A percentile compares a stretch with the other conserved stretches of the same genome.
Conservation (phyloP, 2,329 filamentous ascomycete species). For the Talaromyces piceae region DNA sequence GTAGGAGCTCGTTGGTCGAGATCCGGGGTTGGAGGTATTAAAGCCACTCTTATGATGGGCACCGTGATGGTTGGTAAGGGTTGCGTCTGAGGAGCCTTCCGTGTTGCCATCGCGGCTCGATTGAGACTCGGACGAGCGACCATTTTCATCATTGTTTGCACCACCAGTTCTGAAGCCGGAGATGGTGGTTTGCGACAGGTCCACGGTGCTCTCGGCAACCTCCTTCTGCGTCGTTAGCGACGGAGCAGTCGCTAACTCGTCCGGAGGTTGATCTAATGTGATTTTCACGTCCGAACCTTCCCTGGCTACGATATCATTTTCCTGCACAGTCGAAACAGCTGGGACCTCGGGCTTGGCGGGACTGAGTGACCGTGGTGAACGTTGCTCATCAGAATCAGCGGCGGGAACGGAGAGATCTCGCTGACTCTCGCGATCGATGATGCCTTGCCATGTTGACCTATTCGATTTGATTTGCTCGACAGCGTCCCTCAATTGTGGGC, state of each 20-base stretch:
- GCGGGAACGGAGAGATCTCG: slow-evolving; percentile 8
- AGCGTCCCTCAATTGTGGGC: slow-evolving; percentile 77
- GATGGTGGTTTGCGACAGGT: slow-evolving; percentile 7
- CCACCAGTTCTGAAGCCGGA: slow-evolving; percentile 3
- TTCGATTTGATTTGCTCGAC: slow-evolving; percentile 76
- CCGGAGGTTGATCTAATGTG: slow-evolving; percentile 6
- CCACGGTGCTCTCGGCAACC: slow-evolving; percentile 4
- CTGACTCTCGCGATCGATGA: slow-evolving; percentile 25
- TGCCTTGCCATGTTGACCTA: slow-evolving; percentile 56
- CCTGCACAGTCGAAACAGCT: slow-evolving; percentile 13
- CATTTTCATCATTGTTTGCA: neutral
- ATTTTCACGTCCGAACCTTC: slow-evolving; percentile 2
- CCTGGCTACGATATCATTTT: slow-evolving; percentile 1
- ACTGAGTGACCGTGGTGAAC: slow-evolving; percentile 31
- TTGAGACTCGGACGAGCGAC: neutral
- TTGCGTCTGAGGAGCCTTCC: slow-evolving; percentile 6
- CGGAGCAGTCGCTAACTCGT: neutral
- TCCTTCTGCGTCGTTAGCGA: slow-evolving; percentile 3
- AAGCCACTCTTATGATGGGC: slow-evolving; percentile 2
- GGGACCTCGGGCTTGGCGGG: slow-evolving; percentile 15
- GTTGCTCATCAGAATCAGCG: slow-evolving; percentile 15
- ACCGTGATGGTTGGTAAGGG: neutral
- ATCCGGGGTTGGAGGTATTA: slow-evolving; percentile 27
- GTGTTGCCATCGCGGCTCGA: slow-evolving; percentile 2
- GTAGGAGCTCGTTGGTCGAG: slow-evolving; percentile 26